Evolutionary conservation across 768 basidiomycete species (phyloP), one percentile per base, ranked within the genome.

Genomic region (Pleurotus sapidus): DNA sequence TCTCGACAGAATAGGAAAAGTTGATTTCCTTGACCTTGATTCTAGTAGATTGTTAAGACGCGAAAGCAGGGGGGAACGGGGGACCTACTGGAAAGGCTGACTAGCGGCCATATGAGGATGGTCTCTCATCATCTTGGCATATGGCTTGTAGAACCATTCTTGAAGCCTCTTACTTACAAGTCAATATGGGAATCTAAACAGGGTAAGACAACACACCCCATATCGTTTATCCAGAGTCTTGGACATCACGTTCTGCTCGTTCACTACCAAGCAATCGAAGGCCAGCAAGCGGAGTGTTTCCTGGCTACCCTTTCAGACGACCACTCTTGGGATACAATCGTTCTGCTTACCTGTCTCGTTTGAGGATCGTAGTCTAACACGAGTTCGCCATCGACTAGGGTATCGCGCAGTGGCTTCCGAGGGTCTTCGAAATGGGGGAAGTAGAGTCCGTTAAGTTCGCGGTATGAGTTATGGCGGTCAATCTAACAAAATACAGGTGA

Each of bases 391-490:
- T 99, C 97, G 17, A 98, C 72, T 8, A 99, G 75, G 0, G 92
- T 92, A 66, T 90, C 88, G 61, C 82, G 78, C 40, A 97, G 78
- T 2, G 89, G 87, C 17, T 74, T 77, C 60, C 74, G 74, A 2
- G 83, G 85, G 59, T 87, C 80, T 62, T 90, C 91, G 64, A 89
- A 87, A 65, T 95, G 92, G 20, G 96, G 97, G 67, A 99, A 98
- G 73, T 81, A 92, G 40, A 98, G 77, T 2, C 92, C 93, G 12
- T 73, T 65, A 6, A 94, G 72, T 64, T 83, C 70, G 59, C 90
- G 88, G 69, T 94, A 98, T 2, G 78, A 73, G 66, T 98, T 95
- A 68, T 95, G 93, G 57, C 97, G 86, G 79, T 99, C 96, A 65
- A 98, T 91, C 96, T 99, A 9, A 46, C 24, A 50, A 42, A 37